Evolutionary conservation across 2,329 filamentous ascomycete genomes (phyloP).

Genomic region (Leptographium galeiforme): DNA sequence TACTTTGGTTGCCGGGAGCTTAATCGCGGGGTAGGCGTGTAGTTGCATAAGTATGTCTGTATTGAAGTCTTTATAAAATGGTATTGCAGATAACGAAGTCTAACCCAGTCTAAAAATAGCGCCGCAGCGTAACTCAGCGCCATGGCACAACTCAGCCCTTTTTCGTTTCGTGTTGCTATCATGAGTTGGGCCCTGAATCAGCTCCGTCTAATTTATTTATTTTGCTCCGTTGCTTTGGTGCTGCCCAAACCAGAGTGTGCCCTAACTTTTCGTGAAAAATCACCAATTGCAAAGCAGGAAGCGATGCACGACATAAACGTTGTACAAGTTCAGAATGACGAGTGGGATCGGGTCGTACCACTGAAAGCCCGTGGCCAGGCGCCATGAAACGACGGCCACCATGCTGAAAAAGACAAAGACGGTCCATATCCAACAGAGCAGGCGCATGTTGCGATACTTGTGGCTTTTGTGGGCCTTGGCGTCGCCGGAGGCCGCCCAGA

Average conservation of each 20-base stretch:
- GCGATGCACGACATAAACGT: background rate
- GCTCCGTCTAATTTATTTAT: no score
- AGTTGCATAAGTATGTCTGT: background rate
- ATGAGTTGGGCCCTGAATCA: no score
- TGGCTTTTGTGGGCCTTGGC: constrained; percentile 6
- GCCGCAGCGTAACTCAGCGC: no score
- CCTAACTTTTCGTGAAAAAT: background rate
- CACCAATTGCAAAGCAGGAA: constrained; percentile 5
- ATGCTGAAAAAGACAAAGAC: background rate
- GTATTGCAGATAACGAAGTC: no score
- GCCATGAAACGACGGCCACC: background rate
- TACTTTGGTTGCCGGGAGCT: constrained; percentile 4
- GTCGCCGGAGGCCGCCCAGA: constrained; percentile 4
- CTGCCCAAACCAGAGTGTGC: background rate
- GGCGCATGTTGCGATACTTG: constrained; percentile 6
- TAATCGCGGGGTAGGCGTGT: background rate
- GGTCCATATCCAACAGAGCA: constrained; percentile 4
- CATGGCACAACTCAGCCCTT: no score
- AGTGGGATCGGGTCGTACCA: constrained; percentile 3
- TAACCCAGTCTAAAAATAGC: no score
- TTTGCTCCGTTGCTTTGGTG: no score
- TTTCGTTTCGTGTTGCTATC: no score
- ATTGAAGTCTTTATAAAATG: background rate
- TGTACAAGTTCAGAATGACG: constrained; percentile 1
- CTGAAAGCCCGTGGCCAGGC: background rate